These are phyloP conservation scores for Ormosia emarginata DNA, from an alignment of 306 rosid genomes.

Conservation along the genomic window DNA sequence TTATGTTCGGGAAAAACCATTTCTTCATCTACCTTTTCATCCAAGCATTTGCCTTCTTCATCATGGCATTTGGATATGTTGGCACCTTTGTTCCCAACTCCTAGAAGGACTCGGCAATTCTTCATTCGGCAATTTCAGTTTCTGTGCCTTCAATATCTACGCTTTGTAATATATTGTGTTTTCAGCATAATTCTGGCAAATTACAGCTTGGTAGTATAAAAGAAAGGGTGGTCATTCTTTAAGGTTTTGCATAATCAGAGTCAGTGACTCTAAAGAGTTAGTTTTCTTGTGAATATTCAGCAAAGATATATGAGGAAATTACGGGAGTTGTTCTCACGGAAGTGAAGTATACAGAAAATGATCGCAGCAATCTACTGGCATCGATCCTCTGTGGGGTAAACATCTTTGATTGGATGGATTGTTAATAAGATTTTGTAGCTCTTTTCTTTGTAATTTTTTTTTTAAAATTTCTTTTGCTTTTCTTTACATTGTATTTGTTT, in stretches of 20 bases:
- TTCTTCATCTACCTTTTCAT: conserved; percentile 70
- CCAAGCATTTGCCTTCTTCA: conserved; percentile 76
- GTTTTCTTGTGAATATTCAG: conserved; percentile 57
- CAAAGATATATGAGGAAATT: conserved; percentile 36
- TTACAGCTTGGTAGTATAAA: conserved; percentile 36
- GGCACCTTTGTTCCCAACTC: conserved; percentile 83
- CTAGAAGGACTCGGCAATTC: conserved; percentile 31
- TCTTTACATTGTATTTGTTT: conserved; percentile 43
- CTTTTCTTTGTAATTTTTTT: not conserved
- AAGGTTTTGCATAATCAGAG: conserved; percentile 44
- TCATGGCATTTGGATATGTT: conserved; percentile 76
- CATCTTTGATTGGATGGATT: conserved; percentile 40
- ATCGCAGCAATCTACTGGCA: conserved; percentile 23
- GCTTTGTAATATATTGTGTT: conserved; percentile 33
- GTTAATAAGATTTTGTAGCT: conserved; percentile 49
- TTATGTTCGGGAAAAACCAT: conserved; percentile 71
- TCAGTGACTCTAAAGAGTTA: conserved; percentile 31
- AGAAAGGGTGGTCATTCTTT: conserved; percentile 41
- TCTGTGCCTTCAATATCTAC: conserved; percentile 17
- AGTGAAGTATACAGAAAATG: conserved; percentile 32
- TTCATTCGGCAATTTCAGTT: conserved; percentile 21
- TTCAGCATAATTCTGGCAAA: conserved; percentile 29
- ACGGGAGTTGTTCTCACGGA: conserved; percentile 36
- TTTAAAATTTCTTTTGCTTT: not conserved
- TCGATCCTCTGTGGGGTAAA: conserved; percentile 19